Evolutionary conservation across 371 early-diverging fungal genomes (phyloP).

Genomic region (Mucor ambiguus): DNA sequence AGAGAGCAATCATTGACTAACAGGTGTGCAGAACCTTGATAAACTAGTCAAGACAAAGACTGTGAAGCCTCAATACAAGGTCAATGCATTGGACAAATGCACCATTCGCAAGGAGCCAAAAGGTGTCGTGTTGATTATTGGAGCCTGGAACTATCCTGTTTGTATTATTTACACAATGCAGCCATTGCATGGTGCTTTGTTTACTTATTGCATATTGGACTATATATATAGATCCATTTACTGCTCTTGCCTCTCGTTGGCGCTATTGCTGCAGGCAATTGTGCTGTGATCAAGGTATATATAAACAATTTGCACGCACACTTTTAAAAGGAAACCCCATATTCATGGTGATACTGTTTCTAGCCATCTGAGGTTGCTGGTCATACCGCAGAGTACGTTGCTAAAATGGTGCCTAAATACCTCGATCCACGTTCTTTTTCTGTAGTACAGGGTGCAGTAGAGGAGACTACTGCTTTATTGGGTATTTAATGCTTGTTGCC

Average conservation of each 20-base stretch:
- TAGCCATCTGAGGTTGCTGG: constrained; percentile 85
- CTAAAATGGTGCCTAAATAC: constrained; percentile 67
- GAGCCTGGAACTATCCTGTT: constrained; percentile 92
- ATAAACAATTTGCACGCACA: background rate
- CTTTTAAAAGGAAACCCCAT: background rate
- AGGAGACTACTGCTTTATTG: constrained; percentile 74
- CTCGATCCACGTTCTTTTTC: constrained; percentile 67
- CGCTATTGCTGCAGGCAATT: constrained; percentile 94
- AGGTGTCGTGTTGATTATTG: constrained; percentile 75
- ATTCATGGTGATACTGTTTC: background rate
- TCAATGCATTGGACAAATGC: constrained; percentile 44
- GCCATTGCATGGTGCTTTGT: background rate
- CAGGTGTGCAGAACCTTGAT: constrained; percentile 32
- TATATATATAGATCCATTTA: constrained; percentile 48
- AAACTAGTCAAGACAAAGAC: constrained; percentile 29
- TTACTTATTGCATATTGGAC: background rate
- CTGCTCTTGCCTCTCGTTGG: constrained; percentile 78
- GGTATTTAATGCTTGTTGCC: constrained; percentile 16
- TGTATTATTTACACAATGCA: constrained; percentile 1
- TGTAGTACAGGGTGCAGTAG: constrained; percentile 78
- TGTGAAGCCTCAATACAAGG: constrained; percentile 37
- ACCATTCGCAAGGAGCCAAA: constrained; percentile 67
- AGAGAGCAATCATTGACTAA: no score
- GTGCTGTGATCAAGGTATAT: constrained; percentile 73
- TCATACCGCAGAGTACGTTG: constrained; percentile 65